Evolutionary conservation across 2,329 filamentous ascomycete genomes (phyloP), one percentile per base, ranked within the genome.

Genomic region (Fusarium sp.): DNA sequence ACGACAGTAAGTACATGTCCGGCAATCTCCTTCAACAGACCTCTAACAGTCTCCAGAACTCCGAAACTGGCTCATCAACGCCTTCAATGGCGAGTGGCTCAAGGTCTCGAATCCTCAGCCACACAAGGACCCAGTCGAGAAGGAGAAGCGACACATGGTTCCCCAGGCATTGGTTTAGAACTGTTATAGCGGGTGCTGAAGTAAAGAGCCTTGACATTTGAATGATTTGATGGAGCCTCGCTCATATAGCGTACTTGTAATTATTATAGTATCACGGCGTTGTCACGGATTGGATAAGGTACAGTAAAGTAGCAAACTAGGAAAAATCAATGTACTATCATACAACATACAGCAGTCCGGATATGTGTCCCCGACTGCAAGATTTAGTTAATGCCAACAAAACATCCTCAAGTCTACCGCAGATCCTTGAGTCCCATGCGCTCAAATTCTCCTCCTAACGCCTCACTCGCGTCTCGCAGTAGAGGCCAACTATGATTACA

Each of bases 71-170:
- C 90, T 99, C 64, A 90, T 98, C 80, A 98, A 98, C 81, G 97
- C 97, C 2, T 99, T 99, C 82, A 98, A 98, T 77, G 97, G 97
- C 61, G 95, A 98, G 82, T 98, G 96, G 95, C 86, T 96, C 68
- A 90, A 89, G 81, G 80, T 90, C 15, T 78, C 81, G 12, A 72
- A 88, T 61, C 85, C 89, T 2, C 87, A 87, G 75, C 89, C 89
- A 3, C 83, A 82, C 33, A 75, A 78, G 32, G 77, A 80, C 20
- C 78, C 77, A 3, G 38, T 62, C 4, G 71, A 78, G 52, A 76
- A 71, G 50, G 72, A 76, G 45, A 78, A 78, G 67, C 68, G 76
- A 2, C 59, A 69, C 12, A 11, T 59, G 22, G 50, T 64, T 37
- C 27, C 52, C n/a, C 14, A 50, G 40, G 27, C 27, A 9, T 58